A percentile compares a stretch with the other conserved stretches of the same genome.
These are phyloP conservation scores for Carex parvula DNA, from an alignment of 176 grass and related monocot species.

Conservation along the genomic window DNA sequence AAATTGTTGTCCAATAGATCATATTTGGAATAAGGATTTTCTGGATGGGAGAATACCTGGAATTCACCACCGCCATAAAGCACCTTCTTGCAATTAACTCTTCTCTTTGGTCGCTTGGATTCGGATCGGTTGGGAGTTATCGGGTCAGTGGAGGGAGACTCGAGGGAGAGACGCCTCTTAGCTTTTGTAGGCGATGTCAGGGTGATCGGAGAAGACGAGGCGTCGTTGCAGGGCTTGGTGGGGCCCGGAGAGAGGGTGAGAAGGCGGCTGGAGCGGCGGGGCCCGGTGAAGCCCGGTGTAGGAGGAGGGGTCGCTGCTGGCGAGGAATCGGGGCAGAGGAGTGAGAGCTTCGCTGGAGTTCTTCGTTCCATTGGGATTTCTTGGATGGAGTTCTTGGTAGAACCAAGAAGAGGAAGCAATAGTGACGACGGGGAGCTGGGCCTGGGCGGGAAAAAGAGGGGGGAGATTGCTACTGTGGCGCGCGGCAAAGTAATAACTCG, in stretches of 20 bases:
- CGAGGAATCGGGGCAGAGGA: conserved; percentile 23
- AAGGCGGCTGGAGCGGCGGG: conserved; percentile 54
- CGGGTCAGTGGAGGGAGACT: conserved; percentile 29
- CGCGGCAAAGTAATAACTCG: not conserved
- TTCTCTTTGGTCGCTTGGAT: conserved; percentile 41
- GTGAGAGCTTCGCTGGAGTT: conserved; percentile 48
- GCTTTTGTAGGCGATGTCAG: conserved; percentile 25
- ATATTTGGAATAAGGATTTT: not conserved
- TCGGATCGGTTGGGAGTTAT: conserved; percentile 43
- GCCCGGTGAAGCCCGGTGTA: conserved; percentile 31
- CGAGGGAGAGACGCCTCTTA: conserved; percentile 3
- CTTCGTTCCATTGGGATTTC: conserved; percentile 37
- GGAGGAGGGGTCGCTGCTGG: conserved; percentile 24
- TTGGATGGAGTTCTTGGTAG: conserved; percentile 6
- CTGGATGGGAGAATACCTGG: not conserved
- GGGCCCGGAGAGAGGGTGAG: conserved; percentile 33
- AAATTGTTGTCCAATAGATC: not conserved
- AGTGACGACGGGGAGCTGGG: not conserved
- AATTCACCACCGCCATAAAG: conserved; percentile 66
- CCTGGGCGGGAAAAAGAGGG: conserved; percentile 35
- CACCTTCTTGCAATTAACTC: conserved; percentile 59
- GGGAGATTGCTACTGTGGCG: not conserved
- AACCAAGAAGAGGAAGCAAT: conserved; percentile 28
- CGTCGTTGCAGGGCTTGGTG: conserved; percentile 27
- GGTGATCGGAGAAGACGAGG: conserved; percentile 35